Evolutionary conservation across 2,329 filamentous ascomycete species (phyloP), one percentile per base, ranked within the genome.

Genomic region (Fusarium coicis): DNA sequence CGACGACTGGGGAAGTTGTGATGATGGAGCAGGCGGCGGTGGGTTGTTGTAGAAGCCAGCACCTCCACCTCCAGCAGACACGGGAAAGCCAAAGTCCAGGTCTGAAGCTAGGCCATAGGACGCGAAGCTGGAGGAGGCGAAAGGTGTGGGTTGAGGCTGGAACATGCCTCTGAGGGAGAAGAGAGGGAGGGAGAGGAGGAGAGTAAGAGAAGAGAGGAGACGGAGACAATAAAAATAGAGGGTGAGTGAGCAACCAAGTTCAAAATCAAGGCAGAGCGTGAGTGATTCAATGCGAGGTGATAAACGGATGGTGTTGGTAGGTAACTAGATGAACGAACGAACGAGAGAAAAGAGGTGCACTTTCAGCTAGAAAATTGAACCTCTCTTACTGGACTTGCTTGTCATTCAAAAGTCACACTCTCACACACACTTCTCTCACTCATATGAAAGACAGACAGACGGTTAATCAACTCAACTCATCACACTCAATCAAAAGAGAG

Each of bases 81-180:
- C 68, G 52, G 74, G 68, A 66, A 66, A 76, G 70, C 43, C 73
- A 73, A 65, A 81, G 77, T 63, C 78, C 76, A 70, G 79, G 76
- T 68, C 77, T 53, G 68, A 55, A 64, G 65, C 80, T 76, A 85
- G 77, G 75, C 82, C 84, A 82, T 85, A 85, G 43, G 81, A 76
- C 66, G 72, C 70, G 74, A 82, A 83, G 75, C 80, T 82, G 76
- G 84, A 85, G 74, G 83, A 80, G 73, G 83, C 79, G 72, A 84
- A 87, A 62, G 87, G 84, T 60, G 85, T 86, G 61, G 86, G 82
- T 74, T 88, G 85, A 77, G 87, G 85, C 80, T 88, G 85, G 82
- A 87, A 89, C 87, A 89, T 89, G 80, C 82, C 84, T 77, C 64
- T 42, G 50, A 56, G 37, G 47, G 55, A 60, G 50, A 58, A 67